Base-by-base conservation (phyloP, 2,329 filamentous ascomycete species). In the Sarocladium brachiariae region DNA sequence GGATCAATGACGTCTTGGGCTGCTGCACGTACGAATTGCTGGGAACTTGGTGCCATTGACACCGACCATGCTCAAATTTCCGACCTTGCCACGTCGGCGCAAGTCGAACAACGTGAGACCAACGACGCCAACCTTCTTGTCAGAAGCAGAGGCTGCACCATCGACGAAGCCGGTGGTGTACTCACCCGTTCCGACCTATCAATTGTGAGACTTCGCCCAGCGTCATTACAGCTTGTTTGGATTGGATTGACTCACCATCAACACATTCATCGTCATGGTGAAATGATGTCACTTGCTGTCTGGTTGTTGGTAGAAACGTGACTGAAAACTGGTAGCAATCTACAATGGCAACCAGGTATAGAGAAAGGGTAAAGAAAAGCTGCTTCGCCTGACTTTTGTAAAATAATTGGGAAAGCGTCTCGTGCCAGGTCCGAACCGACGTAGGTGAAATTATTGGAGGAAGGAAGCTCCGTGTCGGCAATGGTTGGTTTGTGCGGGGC, bases 81-180 rank as follows among this genome's bases (percentile, higher is more conserved):
- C 84, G 21, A 96, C 91, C 70, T 96, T 96, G 59, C 91, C 90
- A 65, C 91, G 79, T 55, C 90, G 80, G 53, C 91, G 83, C 57
- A 96, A 76, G 66, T 96, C 91, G 67, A 96, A 95, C 58, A 96
- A 75, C 21, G 88, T 92, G 65, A 96, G 73, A 35, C 88, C 91
- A 16, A 96, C 91, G 9, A 96, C 92, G 52, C 92, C 91, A 47
- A 96, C 87, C 70, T 96, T 96, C 75, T 96, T 96, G 76, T 96
- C 92, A 47, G 89, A 95, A 10, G 80, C 84, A 3, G 89, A 95
- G 49, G 84, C 86, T 53, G 85, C 86, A 54, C 83, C 84, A 52
- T 88, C 89, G 52, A 96, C 90, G 60, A 93, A 96, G 52, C 91
- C 91, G 38, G 92, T 96, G 61, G 92, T 96, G 77, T 96, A 96